Evolutionary conservation across 2,329 filamentous ascomycete species (phyloP).

Genomic region (Aspergillus cejpii): DNA sequence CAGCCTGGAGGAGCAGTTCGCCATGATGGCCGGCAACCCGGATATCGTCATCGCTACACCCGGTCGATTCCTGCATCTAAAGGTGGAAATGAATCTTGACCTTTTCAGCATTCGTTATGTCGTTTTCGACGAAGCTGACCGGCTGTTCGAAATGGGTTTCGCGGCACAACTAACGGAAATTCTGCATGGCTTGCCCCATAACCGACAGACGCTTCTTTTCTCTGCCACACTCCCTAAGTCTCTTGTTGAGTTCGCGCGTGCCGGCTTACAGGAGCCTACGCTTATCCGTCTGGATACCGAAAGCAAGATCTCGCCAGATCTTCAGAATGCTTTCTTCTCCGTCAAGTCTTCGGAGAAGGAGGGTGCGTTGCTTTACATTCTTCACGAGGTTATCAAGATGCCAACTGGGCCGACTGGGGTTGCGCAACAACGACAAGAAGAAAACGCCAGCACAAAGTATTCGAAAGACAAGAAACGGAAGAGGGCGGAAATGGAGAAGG

Average conservation of each 20-base stretch:
- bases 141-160: slow-evolving; percentile 98
- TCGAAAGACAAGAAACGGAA: slow-evolving; percentile 45
- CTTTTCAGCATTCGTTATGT: slow-evolving; percentile 88
- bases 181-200: slow-evolving; percentile 74
- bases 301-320: slow-evolving; percentile 88
- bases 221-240: slow-evolving; percentile 92
- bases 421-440: slow-evolving; percentile 40
- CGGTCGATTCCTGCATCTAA: slow-evolving; percentile 89
- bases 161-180: slow-evolving; percentile 90
- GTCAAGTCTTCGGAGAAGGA: slow-evolving; percentile 93
- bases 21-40: slow-evolving; percentile 85
- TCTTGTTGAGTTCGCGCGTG: slow-evolving; percentile 89
- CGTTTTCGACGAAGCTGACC: slow-evolving; percentile 95
- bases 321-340: slow-evolving; percentile 92
- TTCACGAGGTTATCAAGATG: slow-evolving; percentile 89
- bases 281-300: slow-evolving; percentile 88
- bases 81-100: slow-evolving; percentile 92
- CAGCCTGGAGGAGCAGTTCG: slow-evolving; percentile 90
- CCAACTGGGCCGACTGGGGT: slow-evolving; percentile 60
- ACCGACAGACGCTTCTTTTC: slow-evolving; percentile 85
- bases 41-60: slow-evolving; percentile 97
- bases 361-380: slow-evolving; percentile 77
- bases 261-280: slow-evolving; percentile 85
- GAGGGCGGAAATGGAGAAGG: slow-evolving; percentile 44
- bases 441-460: slow-evolving; percentile 38